Conservation (phyloP, 31 red algal genomes). For the Asparagopsis taxiformis region DNA sequence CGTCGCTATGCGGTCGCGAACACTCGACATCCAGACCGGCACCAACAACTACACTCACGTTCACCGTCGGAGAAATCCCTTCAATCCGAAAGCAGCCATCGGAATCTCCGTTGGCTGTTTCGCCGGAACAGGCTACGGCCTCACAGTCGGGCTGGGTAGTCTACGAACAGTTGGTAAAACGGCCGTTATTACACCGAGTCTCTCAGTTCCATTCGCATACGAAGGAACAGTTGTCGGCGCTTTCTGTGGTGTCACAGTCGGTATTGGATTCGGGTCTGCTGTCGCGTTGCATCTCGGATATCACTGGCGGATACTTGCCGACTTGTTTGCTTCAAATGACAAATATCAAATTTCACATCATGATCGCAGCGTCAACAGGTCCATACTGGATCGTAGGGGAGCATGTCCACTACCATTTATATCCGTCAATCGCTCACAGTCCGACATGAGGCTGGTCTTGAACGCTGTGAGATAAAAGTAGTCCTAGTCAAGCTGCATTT, state of each 20-base stretch:
- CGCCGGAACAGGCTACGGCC: constrained; percentile 60
- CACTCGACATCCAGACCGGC: too few relatives aligned
- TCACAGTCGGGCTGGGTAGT: constrained; percentile 63
- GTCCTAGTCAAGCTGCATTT: too few relatives aligned
- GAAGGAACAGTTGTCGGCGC: constrained; percentile 68
- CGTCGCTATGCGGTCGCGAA: too few relatives aligned
- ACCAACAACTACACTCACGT: too few relatives aligned
- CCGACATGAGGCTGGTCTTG: too few relatives aligned
- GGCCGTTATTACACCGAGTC: constrained; percentile 37
- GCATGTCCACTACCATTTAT: too few relatives aligned
- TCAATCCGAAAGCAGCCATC: constrained; percentile 36
- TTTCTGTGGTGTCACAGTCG: constrained; percentile 67
- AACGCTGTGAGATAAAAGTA: too few relatives aligned
- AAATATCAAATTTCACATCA: too few relatives aligned
- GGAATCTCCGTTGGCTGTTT: constrained; percentile 80
- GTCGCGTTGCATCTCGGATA: constrained; percentile 65
- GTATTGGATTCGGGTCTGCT: constrained; percentile 46
- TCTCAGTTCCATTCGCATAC: constrained; percentile 56
- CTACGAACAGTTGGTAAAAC: constrained; percentile 24
- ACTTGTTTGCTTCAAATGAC: constrained; percentile 12
- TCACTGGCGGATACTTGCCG: constrained; percentile 42
- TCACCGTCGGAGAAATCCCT: background rate
- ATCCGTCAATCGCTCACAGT: too few relatives aligned
- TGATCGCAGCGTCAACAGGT: too few relatives aligned
- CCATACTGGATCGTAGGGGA: too few relatives aligned